Conservation (phyloP, 83 land plant species). For the Thuja plicata region DNA sequence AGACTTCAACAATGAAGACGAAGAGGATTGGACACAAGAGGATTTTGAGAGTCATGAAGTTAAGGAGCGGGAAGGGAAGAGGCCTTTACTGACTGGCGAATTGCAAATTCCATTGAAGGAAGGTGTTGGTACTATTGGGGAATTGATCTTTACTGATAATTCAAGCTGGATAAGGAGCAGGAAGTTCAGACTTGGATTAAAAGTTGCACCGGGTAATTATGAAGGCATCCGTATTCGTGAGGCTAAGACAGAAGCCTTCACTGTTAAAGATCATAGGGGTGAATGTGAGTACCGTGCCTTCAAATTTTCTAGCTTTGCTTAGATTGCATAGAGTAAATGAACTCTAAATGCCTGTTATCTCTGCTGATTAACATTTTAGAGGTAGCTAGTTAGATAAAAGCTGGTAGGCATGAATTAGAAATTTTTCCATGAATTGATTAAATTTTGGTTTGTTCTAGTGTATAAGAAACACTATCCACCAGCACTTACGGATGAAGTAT, state of each 20-base stretch:
- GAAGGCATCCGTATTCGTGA: slow-evolving; percentile 77
- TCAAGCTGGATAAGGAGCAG: slow-evolving; percentile 94
- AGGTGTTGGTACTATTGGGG: slow-evolving; percentile 84
- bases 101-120: slow-evolving; percentile 74
- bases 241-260: slow-evolving; percentile 82
- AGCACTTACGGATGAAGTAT: slow-evolving; percentile 79
- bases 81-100: slow-evolving; percentile 82
- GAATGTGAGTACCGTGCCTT: slow-evolving; percentile 59
- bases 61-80: slow-evolving; percentile 85
- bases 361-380: background rate
- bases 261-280: slow-evolving; percentile 89
- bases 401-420: background rate
- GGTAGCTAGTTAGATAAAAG: background rate
- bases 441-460: slow-evolving; percentile 38
- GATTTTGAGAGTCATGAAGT: slow-evolving; percentile 76
- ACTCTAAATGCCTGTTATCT: background rate
- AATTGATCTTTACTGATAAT: slow-evolving; percentile 82
- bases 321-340: background rate
- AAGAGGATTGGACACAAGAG: slow-evolving; percentile 75
- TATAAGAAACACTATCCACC: slow-evolving; percentile 97
- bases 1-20: slow-evolving; percentile 80
- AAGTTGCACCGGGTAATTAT: slow-evolving; percentile 59
- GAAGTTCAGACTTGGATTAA: slow-evolving; percentile 78
- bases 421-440: background rate
- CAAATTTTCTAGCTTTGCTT: background rate